These are phyloP conservation scores for Drechmeria coniospora DNA, from an alignment of 2,329 filamentous ascomycete genomes.

Conservation along the genomic window DNA sequence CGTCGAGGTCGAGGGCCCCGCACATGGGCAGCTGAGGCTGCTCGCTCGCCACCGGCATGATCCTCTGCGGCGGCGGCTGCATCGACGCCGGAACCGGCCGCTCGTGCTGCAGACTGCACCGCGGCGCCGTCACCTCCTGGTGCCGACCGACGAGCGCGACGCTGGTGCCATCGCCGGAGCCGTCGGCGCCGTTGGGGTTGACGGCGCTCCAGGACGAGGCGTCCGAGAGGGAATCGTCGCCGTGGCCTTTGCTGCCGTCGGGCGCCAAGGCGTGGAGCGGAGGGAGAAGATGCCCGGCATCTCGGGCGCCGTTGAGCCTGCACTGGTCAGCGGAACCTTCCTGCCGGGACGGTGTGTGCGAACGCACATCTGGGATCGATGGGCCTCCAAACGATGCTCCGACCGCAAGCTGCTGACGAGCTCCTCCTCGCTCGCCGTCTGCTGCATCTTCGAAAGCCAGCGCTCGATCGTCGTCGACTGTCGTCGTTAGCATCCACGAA, in stretches of 20 bases:
- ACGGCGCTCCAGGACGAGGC: conserved; percentile 9
- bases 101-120: conserved; percentile 21
- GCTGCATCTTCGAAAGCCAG: conserved; percentile 22
- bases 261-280: conserved; percentile 10
- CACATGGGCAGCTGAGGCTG: conserved; percentile 18
- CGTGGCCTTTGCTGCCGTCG: conserved; percentile 4
- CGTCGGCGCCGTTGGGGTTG: conserved; percentile 7
- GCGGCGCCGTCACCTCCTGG: conserved; percentile 10
- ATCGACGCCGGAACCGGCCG: conserved; percentile 15
- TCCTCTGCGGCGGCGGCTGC: conserved; percentile 5
- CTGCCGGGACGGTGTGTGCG: background rate
- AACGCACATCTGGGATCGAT: conserved; percentile 8
- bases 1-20: conserved; percentile 20
- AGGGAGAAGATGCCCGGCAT: conserved; percentile 8
- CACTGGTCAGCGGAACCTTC: conserved; percentile 3
- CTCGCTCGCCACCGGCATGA: conserved; percentile 6
- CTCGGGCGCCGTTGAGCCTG: conserved; percentile 4
- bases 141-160: conserved; percentile 10
- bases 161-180: conserved; percentile 12
- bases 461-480: conserved; percentile 22
- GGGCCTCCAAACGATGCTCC: conserved; percentile 9
- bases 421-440: conserved; percentile 10
- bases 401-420: conserved; percentile 8
- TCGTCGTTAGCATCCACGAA: background rate
- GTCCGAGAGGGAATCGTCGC: conserved; percentile 4